A percentile compares a stretch with the other conserved stretches of the same genome.
phyloP scores from a whole-genome alignment of 139 green algal genomes.

The Coelastrella sp. region DNA sequence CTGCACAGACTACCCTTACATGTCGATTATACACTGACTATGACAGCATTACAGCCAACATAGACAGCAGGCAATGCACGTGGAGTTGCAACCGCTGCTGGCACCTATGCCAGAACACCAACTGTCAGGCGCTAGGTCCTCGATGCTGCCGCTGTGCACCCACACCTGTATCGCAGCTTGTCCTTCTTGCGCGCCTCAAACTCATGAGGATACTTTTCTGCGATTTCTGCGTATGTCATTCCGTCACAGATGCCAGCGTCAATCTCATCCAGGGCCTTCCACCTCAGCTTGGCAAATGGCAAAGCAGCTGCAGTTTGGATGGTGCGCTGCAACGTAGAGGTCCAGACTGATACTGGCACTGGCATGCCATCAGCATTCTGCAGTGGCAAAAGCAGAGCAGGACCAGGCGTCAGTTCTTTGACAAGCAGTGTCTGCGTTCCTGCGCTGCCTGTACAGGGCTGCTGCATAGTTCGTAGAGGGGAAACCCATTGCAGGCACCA shows the following conservation, averaged over 20 bases:
- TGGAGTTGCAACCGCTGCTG: no score
- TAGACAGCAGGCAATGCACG: no score
- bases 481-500: no score
- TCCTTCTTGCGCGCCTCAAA: slow-evolving; percentile 81
- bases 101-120: no score
- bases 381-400: neutral
- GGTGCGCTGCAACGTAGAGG: slow-evolving; percentile 93
- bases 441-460: no score
- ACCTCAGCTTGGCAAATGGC: slow-evolving; percentile 88
- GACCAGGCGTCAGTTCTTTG: no score
- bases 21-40: no score
- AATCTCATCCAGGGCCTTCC: slow-evolving; percentile 76
- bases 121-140: no score
- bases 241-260: slow-evolving; percentile 46
- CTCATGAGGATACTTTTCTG: slow-evolving; percentile 81
- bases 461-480: no score
- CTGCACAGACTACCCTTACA: no score
- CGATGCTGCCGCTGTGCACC: neutral
- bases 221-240: slow-evolving; percentile 70
- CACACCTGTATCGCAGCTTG: slow-evolving; percentile 91
- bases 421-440: no score
- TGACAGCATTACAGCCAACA: no score
- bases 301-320: slow-evolving; percentile 91
- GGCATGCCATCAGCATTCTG: slow-evolving; percentile 49
- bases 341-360: slow-evolving; percentile 90